Evolutionary conservation across 169 alveolate genomes (phyloP), one percentile per base, ranked within the genome.

Genomic region (Plasmodium vinckei): DNA sequence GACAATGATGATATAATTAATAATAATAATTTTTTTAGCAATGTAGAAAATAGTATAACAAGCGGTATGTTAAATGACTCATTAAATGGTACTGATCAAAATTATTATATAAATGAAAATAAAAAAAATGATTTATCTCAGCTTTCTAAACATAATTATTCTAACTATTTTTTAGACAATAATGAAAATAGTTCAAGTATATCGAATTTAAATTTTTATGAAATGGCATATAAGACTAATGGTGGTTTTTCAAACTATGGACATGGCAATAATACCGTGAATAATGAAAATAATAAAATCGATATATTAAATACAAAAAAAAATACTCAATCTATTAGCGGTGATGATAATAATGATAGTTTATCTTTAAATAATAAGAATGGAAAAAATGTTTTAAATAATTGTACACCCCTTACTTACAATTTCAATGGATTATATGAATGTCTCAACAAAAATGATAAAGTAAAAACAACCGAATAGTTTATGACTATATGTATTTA

Each of bases 361-460:
- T n/a, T 46, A 15, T 69, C 47, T 69, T 19, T 19, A 15, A 33
- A 25, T 33, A 63, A 49, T 73, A 13, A 60, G 25, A 19, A 53
- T 25, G 65, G 68, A 13, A 70, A 70, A 70, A 51, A 70, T 9
- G 9, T 21, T 51, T 13, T 53, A 12, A 70, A 70, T 10, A 70
- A 33, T n/a, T 70, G 25, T 17, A 70, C 51, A 12, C 82, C 82
- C n/a, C 33, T 70, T 25, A 70, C 82, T 23, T 53, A 70, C 56
- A 70, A 65, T 23, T 70, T 70, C 25, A 70, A 65, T 25, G 82
- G 82, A 6, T 21, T 70, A 17, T 70, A 51, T 53, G 82, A 70
- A 53, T 70, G 82, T 4, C 42, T 70, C 17, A 25, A 54, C 12
- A 70, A 70, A 53, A 23, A 53, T 10, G 82, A 49, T 9, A 47